Conservation (phyloP, 768 basidiomycete genomes). For the Albatrellus ellisii region DNA sequence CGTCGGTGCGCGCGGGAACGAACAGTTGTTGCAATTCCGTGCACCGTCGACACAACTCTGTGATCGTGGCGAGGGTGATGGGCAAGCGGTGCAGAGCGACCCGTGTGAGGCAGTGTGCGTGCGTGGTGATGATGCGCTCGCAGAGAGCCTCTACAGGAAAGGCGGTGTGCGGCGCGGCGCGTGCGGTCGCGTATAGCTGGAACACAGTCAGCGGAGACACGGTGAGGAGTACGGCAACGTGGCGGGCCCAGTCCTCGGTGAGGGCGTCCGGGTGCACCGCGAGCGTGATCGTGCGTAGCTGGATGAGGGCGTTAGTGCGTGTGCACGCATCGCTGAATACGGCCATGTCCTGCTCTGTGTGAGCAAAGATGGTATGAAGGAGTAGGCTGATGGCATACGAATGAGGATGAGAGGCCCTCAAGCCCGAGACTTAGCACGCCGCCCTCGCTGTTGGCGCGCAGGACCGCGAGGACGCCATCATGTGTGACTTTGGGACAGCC, state of each 20-base stretch:
- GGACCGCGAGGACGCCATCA: constrained; percentile 36
- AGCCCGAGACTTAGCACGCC: constrained; percentile 45
- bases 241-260: constrained; percentile 27
- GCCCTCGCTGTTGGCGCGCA: constrained; percentile 27
- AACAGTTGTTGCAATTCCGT: constrained; percentile 47
- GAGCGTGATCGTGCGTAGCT: constrained; percentile 44
- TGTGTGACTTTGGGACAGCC: constrained; percentile 65
- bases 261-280: constrained; percentile 26
- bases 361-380: background rate
- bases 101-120: constrained; percentile 35
- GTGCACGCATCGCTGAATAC: constrained; percentile 29
- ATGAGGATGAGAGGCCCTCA: constrained; percentile 46
- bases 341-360: constrained; percentile 34
- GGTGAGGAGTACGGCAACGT: constrained; percentile 30
- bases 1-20: constrained; percentile 34
- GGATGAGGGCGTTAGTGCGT: constrained; percentile 23
- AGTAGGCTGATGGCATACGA: constrained; percentile 30
- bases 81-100: constrained; percentile 57
- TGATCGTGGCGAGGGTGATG: constrained; percentile 35
- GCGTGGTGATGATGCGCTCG: constrained; percentile 31
- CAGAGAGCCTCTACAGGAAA: constrained; percentile 36
- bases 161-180: constrained; percentile 12
- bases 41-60: constrained; percentile 42
- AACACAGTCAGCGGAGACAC: constrained; percentile 41
- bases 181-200: constrained; percentile 45